Evolutionary conservation across 768 basidiomycete species (phyloP).

Genomic region (Amanita jacksonii): DNA sequence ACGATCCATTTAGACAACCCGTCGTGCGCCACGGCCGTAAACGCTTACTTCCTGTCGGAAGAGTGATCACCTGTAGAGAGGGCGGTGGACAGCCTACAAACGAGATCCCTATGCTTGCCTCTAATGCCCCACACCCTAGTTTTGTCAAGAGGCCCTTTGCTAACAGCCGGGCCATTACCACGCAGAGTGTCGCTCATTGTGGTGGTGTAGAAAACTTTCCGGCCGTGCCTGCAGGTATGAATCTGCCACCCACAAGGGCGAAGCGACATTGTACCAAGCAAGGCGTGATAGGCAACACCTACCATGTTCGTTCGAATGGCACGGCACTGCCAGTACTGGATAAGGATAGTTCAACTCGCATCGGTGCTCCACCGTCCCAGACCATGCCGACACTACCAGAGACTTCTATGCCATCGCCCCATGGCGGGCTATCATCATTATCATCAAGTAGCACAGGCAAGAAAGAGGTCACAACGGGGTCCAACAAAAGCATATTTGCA

Average conservation of each 20-base stretch:
- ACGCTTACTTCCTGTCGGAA: neutral
- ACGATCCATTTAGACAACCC: neutral
- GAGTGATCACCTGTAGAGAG: neutral
- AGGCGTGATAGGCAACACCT: neutral
- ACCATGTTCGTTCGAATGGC: neutral
- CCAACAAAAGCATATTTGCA: neutral
- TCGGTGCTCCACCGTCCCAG: too few species aligned
- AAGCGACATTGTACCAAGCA: constrained; percentile 2
- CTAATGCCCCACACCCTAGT: too few species aligned
- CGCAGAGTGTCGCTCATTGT: too few species aligned
- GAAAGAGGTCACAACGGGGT: neutral
- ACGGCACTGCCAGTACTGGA: neutral
- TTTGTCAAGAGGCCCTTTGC: too few species aligned
- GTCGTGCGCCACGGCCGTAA: neutral
- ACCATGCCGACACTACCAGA: too few species aligned
- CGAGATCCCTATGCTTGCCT: too few species aligned
- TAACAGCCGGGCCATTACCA: too few species aligned
- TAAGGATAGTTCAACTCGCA: too few species aligned
- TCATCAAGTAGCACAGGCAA: neutral
- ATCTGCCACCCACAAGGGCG: too few species aligned
- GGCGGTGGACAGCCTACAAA: too few species aligned
- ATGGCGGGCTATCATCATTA: neutral
- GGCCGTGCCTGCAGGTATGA: neutral
- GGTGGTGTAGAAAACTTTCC: too few species aligned
- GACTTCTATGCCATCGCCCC: too few species aligned